Percentiles rank a stretch among this genome's conserved stretches.
Evolutionary conservation across 1,284 basidiomycete genomes (phyloP).

Genomic region (Trametes pubescens): DNA sequence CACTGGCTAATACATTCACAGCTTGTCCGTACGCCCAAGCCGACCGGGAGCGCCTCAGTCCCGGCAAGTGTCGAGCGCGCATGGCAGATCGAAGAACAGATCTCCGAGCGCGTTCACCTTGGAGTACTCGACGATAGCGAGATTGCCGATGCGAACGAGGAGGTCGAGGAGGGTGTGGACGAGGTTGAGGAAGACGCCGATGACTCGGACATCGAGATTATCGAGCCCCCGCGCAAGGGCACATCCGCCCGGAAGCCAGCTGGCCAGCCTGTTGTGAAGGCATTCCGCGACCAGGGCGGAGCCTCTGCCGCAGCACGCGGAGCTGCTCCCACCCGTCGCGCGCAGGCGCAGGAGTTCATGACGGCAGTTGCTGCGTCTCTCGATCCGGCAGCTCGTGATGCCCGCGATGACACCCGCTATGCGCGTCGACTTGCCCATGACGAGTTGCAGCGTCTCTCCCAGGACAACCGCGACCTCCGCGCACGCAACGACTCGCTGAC

Average conservation of each 20-base stretch:
- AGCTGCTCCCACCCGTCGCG: background rate
- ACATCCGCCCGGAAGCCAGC: background rate
- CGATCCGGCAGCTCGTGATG: constrained; percentile 2
- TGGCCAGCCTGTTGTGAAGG: background rate
- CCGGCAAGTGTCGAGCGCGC: background rate
- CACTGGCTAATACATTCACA: too few species aligned
- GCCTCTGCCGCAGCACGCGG: background rate
- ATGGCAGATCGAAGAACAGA: background rate
- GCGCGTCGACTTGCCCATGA: background rate
- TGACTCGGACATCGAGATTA: background rate
- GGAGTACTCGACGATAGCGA: background rate
- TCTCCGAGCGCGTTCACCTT: background rate
- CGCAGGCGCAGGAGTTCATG: background rate
- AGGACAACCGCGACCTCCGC: constrained; percentile 10
- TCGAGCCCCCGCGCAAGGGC: too few species aligned
- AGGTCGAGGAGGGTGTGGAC: background rate
- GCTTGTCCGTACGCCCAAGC: background rate
- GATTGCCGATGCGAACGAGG: background rate
- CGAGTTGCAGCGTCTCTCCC: background rate
- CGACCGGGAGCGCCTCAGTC: background rate
- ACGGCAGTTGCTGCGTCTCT: background rate
- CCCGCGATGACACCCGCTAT: constrained; percentile 3
- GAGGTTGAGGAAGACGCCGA: background rate
- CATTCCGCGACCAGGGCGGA: background rate
- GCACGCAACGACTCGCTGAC: background rate